Evolutionary conservation across 495 filamentous ascomycete genomes (phyloP), one percentile per base, ranked within the genome.

Genomic region (Aspergillus homomorphus): DNA sequence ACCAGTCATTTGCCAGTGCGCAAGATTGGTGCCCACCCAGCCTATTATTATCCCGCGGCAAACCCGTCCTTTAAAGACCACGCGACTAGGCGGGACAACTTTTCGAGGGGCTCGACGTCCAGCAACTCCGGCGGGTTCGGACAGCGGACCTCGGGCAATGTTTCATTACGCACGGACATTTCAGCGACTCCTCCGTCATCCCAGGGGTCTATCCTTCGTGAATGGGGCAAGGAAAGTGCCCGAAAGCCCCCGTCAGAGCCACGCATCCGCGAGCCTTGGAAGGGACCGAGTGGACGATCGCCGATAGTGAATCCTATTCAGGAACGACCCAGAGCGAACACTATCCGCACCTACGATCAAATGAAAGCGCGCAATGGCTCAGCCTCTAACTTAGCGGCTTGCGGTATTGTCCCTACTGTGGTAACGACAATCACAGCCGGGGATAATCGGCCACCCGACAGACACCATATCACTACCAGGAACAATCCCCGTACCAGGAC

Each of bases 231-330:
- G 43, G 68, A 74, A 18, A 61, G 62, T 45, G 57, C 73, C 16
- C 72, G 58, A 20, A 73, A 62, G 45, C 71, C 69, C 28, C 38
- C 62, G 33, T 61, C 65, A 4, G 68, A 69, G 45, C 51, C 65
- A 21, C 74, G 74, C 33, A 66, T 65, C 28, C 71, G 72, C 53
- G 74, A 78, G 51, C 77, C 77, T 46, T 84, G 80, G 81, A 80
- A 73, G 50, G 76, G 80, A 33, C 71, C 77, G 24, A 80, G 73
- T 61, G 80, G 80, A 49, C 79, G 80, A 23, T 62, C 70, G 21
- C 69, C 72, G 23, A 77, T 82, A 45, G 65, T 80, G 14, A 56
- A 57, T 14, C 69, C 69, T 21, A 64, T 72, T 26, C 62, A 70
- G 18, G 65, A 69, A 57, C 66, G 62, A 18, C 61, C 53, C 51